These are phyloP conservation scores for Neonectria hederae DNA, from an alignment of 2,329 filamentous ascomycete species.

Conservation along the genomic window DNA sequence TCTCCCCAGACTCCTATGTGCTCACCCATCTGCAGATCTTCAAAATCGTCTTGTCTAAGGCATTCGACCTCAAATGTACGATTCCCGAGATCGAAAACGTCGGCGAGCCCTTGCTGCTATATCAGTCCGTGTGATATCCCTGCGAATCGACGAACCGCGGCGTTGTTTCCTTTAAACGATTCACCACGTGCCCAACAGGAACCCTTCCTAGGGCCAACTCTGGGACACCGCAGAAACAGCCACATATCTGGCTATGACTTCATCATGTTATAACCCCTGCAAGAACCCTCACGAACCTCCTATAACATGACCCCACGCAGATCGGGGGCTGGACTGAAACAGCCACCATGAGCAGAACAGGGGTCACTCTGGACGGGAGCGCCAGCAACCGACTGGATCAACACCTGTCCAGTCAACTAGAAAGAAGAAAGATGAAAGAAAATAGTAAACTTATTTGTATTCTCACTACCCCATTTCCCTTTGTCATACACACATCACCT, in stretches of 20 bases:
- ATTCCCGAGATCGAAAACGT: slow-evolving; percentile 99
- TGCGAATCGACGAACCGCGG: slow-evolving; percentile 8
- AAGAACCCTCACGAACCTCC: slow-evolving; percentile 32
- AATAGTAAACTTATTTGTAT: slow-evolving; percentile 36
- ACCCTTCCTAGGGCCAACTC: slow-evolving; percentile 2
- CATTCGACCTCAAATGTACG: slow-evolving; percentile 98
- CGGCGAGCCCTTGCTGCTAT: slow-evolving; percentile 92
- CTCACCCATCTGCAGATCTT: slow-evolving; percentile 76
- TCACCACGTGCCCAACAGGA: slow-evolving; percentile 1
- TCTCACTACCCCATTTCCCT: slow-evolving; percentile 34
- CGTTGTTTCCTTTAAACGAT: slow-evolving; percentile 21
- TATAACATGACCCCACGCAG: slow-evolving; percentile 19
- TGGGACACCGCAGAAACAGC: slow-evolving; percentile 18
- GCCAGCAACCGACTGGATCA: slow-evolving; percentile 20
- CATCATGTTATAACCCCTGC: slow-evolving; percentile 36
- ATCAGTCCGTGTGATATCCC: slow-evolving; percentile 67
- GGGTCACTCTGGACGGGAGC: slow-evolving; percentile 18
- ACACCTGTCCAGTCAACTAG: slow-evolving; percentile 25
- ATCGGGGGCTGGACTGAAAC: slow-evolving; percentile 19
- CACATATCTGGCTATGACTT: slow-evolving; percentile 30
- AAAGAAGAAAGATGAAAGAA: slow-evolving; percentile 24
- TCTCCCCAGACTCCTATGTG: slow-evolving; percentile 11
- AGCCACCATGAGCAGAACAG: slow-evolving; percentile 23
- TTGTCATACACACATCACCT: slow-evolving; percentile 36
- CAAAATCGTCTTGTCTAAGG: slow-evolving; percentile 98